Base-by-base conservation (phyloP, 2,329 filamentous ascomycete species). In the Neonectria ditissima region DNA sequence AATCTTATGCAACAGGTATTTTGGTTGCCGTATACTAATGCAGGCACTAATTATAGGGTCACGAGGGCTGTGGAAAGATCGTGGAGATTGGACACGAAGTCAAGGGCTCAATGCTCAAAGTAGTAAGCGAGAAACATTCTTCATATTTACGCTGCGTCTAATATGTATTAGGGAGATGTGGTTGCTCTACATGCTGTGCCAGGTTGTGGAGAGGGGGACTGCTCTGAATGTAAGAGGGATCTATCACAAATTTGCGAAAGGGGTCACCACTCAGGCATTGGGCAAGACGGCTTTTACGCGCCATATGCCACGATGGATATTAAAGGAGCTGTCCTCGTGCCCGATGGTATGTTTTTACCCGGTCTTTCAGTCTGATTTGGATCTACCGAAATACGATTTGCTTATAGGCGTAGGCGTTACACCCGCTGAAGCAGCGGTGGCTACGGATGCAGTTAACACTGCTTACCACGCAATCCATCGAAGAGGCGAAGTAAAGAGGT, bases 231-330 rank as follows among this genome's bases (percentile, higher is more conserved):
- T 51, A 78, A 76, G 3, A 74, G 77, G 1, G 78, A 80, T 39
- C 63, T 82, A 1, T 61, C 74, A 4, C 79, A 81, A 62, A 68
- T 81, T 0, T 80, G 79, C 52, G 74, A 78, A 50, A 55, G 47
- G 30, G 73, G 79, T 0, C 76, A 78, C 47, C 80, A 82, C 62
- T 80, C 80, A 1, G 81, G 81, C 0, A 81, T 83, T 20, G 80
- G 81, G 0, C 79, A 81, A 52, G 77, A 82, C 30, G 81, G 81
- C 0, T 80, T 80, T 39, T 81, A 79, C 47, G 79, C 81, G 1
- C 78, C 80, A 0, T 82, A 78, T 41, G 76, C 79, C 0, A 72
- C 70, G 0, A 68, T 78, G 0, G 72, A 77, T 37, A 65, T 69
- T 8, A 14, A 62, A n/a, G 65, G 57, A 5, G 59, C 55, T 1